phyloP scores from a whole-genome alignment of 1,139 yeast species.

The Kazachstania sp. region DNA sequence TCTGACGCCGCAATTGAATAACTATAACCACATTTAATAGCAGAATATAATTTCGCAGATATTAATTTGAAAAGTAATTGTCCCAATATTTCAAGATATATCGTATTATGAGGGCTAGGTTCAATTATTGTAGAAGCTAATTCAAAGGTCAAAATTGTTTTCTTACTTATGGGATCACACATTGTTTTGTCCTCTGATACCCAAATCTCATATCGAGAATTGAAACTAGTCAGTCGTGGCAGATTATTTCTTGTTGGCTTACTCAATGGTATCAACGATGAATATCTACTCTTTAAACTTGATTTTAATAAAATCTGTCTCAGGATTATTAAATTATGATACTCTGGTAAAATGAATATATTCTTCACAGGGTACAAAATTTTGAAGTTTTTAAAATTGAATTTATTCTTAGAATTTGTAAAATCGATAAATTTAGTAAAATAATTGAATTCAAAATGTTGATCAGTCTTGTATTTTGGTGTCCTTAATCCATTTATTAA shows the following conservation, averaged over 20 bases:
- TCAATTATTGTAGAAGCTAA: conserved; percentile 27
- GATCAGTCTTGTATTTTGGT: conserved; percentile 22
- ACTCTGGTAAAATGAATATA: conserved; percentile 30
- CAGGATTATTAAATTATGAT: conserved; percentile 21
- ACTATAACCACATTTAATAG: conserved; percentile 43
- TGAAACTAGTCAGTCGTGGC: conserved; percentile 30
- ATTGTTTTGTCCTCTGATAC: conserved; percentile 31
- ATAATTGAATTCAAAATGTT: conserved; percentile 34
- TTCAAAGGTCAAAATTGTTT: conserved; percentile 39
- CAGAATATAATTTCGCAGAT: conserved; percentile 38
- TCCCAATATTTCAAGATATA: conserved; percentile 43
- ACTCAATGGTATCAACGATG: conserved; percentile 28
- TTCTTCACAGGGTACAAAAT: conserved; percentile 11
- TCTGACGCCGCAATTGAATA: conserved; percentile 48
- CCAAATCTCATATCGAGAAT: conserved; percentile 44
- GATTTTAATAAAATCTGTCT: conserved; percentile 22
- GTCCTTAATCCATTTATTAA: background rate
- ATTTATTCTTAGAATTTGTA: conserved; percentile 2
- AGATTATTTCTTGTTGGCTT: background rate
- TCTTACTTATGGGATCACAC: conserved; percentile 22
- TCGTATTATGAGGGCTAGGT: conserved; percentile 33
- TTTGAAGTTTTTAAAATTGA: background rate
- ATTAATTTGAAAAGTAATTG: conserved; percentile 39
- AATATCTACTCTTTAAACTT: conserved; percentile 24
- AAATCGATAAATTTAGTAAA: background rate